Evolutionary conservation across 2,329 filamentous ascomycete species (phyloP).

Genomic region (Madurella mycetomatis): DNA sequence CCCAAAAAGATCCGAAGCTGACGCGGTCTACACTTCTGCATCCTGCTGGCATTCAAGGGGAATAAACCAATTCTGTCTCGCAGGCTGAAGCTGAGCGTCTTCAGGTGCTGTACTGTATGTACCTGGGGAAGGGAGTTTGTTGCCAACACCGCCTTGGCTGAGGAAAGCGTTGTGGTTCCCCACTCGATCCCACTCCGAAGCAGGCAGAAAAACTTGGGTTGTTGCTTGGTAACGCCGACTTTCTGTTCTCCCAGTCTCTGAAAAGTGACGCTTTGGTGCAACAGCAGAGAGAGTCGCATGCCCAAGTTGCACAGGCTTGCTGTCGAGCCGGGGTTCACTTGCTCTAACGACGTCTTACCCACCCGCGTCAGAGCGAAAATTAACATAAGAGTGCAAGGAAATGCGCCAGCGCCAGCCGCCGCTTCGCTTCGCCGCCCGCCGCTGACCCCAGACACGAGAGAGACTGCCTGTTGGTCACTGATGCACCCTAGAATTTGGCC

Average conservation of each 20-base stretch:
- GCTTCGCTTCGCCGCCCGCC: constrained; percentile 10
- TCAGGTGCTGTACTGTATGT: no score
- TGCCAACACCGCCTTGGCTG: no score
- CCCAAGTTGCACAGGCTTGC: constrained; percentile 8
- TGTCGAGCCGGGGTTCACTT: constrained; percentile 2
- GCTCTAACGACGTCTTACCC: background rate
- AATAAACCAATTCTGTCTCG: no score
- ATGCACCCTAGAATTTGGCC: constrained; percentile 8
- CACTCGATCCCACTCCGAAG: background rate
- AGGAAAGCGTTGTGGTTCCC: background rate
- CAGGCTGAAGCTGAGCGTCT: no score
- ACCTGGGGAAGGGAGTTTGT: no score
- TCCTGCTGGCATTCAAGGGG: no score
- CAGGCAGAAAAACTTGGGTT: background rate
- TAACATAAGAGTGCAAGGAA: background rate
- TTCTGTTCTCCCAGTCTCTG: background rate
- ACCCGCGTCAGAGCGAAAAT: background rate
- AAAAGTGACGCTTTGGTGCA: constrained; percentile 1
- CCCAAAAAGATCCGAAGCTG: no score
- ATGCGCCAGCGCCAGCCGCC: constrained; percentile 6
- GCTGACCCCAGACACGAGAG: constrained; percentile 1
- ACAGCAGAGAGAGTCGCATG: constrained; percentile 2
- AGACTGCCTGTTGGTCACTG: constrained; percentile 3
- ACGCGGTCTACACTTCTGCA: no score
- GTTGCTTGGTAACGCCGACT: background rate